Conservation (phyloP, 2,329 filamentous ascomycete genomes). For the Xylaria sp. region DNA sequence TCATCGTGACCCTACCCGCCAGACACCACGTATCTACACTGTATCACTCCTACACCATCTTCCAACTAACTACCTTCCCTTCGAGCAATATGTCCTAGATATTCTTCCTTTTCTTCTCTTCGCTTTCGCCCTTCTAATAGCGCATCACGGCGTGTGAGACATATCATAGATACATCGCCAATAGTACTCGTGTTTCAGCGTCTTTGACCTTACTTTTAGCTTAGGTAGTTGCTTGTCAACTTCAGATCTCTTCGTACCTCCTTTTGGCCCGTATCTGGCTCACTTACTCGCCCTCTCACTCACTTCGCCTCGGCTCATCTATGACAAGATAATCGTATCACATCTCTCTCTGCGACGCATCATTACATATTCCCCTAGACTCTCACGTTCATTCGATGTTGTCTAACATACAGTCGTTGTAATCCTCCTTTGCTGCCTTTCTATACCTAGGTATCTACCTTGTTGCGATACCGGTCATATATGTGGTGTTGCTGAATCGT, state of each 20-base stretch:
- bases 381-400: conserved; percentile 20
- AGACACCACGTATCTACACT: conserved; percentile 7
- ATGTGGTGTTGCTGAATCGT: conserved; percentile 3
- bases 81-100: not conserved
- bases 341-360: conserved; percentile 17
- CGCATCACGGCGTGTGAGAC: not conserved
- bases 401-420: conserved; percentile 15
- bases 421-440: conserved; percentile 3
- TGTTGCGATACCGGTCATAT: not conserved
- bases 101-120: not conserved
- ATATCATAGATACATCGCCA: not conserved
- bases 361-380: not conserved
- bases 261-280: not conserved
- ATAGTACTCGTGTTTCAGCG: not conserved
- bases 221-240: not conserved
- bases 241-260: conserved; percentile 6
- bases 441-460: not conserved
- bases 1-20: not conserved
- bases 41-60: not conserved
- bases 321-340: not conserved
- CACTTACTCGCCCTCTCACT: not conserved
- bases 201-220: not conserved
- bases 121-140: not conserved
- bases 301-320: conserved; percentile 6
- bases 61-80: not conserved